phyloP scores from a whole-genome alignment of 163 green algal species.

The Chloromonas sp. region DNA sequence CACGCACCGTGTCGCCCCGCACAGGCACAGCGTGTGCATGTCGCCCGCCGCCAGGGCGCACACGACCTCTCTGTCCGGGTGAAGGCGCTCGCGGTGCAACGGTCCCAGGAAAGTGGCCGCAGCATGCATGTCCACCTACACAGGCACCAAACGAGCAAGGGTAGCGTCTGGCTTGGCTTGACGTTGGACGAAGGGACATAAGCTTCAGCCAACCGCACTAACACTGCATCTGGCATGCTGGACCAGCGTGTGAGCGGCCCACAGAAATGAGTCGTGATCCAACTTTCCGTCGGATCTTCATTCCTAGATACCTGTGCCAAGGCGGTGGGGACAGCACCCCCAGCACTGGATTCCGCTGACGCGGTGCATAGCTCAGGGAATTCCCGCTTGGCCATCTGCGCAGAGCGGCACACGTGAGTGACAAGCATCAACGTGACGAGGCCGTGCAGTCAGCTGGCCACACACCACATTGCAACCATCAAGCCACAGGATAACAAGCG shows the following conservation, averaged over 20 bases:
- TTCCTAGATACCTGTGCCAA: too few species aligned
- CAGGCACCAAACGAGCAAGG: neutral
- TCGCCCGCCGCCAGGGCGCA: slow-evolving; percentile 22
- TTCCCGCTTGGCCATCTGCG: too few species aligned
- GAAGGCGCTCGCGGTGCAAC: neutral
- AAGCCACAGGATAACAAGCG: too few species aligned
- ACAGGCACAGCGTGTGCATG: slow-evolving; percentile 24
- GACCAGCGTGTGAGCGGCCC: neutral
- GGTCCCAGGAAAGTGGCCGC: neutral
- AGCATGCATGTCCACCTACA: neutral
- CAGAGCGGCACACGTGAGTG: too few species aligned
- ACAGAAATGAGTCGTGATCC: too few species aligned
- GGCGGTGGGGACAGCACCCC: too few species aligned
- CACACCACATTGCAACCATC: too few species aligned
- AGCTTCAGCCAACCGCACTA: neutral
- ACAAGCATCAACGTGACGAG: too few species aligned
- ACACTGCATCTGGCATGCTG: neutral
- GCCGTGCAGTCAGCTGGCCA: too few species aligned
- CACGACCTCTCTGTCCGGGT: slow-evolving; percentile 3
- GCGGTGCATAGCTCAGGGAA: too few species aligned
- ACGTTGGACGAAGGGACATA: neutral
- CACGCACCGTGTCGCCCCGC: slow-evolving; percentile 2
- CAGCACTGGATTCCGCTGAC: too few species aligned
- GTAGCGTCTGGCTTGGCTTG: neutral
- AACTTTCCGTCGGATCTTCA: too few species aligned